Base-by-base conservation (phyloP, 192 early-diverging fungal genomes). In the Mortierella hygrophila region DNA sequence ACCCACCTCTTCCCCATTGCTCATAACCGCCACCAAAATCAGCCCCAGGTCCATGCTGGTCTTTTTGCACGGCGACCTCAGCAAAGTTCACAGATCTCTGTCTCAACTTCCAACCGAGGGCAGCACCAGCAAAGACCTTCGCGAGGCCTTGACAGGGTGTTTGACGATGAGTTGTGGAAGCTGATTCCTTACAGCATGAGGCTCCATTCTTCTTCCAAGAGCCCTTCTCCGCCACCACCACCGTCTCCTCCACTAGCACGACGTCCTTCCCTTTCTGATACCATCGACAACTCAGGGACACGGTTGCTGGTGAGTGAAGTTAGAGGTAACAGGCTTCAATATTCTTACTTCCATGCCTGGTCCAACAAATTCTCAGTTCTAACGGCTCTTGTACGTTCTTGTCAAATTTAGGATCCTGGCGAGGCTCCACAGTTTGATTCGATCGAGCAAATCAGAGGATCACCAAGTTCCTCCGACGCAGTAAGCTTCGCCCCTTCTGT, bases 111-210 rank as follows among this genome's bases (percentile, higher is more conserved):
- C 8, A 26, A 65, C 3, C n/a, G 29, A 65, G 29, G 26, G 13
- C 60, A 9, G 13, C 7, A 13, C 1, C n/a, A 65, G 9, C 60
- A 15, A 32, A 32, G 60, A 32, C 29, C 1, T 15, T 26, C 60
- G 11, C 11, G 2, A 35, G 9, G 60, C 26, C 8, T 13, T 32
- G 38, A 82, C 20, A 75, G 77, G 15, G 23, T 70, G 1, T 82
- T 77, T n/a, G 49, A 82, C 35, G 29, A 52, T 6, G 55, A 47
- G 37, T 60, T 82, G n/a, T 82, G 81, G 81, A 65, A 47, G 37
- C 18, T 82, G 3, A 57, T 82, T 0, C 74, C 74, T 20, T 20
- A 20, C 15, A n/a, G 49, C 6, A 54, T 75, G 32, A 49, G 29
- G 6, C 54, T 37, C 29, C 74, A 52, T 6, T 13, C 49, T 21